Conservation (phyloP, 192 early-diverging fungal species). For the Coemansia sp. region DNA sequence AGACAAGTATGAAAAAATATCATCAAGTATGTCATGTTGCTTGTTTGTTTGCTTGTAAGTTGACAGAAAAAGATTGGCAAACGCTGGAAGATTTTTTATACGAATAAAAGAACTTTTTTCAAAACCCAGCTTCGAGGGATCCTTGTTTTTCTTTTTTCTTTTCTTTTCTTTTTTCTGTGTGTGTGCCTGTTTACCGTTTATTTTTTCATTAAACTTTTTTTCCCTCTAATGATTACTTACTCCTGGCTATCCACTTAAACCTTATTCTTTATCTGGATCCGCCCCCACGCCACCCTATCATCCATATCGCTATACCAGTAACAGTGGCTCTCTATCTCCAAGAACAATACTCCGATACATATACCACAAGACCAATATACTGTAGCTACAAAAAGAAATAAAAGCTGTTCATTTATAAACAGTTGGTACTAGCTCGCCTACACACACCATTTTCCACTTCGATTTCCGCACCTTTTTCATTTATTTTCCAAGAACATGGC, state of each 20-base stretch:
- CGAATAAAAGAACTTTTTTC: neutral
- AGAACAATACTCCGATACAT: neutral
- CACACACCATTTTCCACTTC: neutral
- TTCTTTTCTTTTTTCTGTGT: neutral
- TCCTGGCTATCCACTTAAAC: neutral
- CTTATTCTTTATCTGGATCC: neutral
- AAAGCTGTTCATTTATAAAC: neutral
- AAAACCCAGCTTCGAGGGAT: too few species aligned
- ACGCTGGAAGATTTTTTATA: neutral
- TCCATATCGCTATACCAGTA: neutral
- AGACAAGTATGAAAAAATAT: neutral
- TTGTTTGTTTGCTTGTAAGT: too few species aligned
- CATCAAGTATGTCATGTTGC: too few species aligned
- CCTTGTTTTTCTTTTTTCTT: neutral
- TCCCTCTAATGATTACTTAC: neutral
- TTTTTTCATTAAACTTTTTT: neutral
- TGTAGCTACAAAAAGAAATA: too few species aligned
- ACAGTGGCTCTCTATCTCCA: neutral
- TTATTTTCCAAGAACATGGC: conserved; percentile 14
- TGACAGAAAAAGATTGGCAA: neutral
- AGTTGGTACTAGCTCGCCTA: too few species aligned
- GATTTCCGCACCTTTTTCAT: neutral
- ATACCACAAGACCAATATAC: neutral
- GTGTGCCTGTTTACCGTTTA: neutral
- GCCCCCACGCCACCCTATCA: neutral